Evolutionary conservation across 2,329 filamentous ascomycete genomes (phyloP).

Genomic region (Juglanconis oblonga): DNA sequence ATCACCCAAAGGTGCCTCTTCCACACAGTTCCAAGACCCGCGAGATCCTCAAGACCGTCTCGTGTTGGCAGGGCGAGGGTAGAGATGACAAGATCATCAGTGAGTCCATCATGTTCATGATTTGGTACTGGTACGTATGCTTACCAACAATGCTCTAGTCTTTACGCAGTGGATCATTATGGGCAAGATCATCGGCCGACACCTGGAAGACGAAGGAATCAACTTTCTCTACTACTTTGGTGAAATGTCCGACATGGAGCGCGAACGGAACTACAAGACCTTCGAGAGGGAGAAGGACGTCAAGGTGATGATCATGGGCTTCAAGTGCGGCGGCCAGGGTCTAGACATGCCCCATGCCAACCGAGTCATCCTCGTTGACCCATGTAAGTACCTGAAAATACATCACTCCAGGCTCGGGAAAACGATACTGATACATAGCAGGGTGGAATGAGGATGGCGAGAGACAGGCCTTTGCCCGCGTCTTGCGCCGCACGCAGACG

Average conservation of each 20-base stretch:
- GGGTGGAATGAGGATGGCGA: conserved; percentile 60
- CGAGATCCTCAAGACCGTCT: conserved; percentile 28
- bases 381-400: conserved; percentile 30
- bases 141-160: conserved; percentile 24
- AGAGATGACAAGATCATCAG: conserved; percentile 39
- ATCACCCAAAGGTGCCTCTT: not conserved
- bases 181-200: conserved; percentile 32
- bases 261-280: conserved; percentile 7
- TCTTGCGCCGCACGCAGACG: conserved; percentile 63
- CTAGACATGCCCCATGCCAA: conserved; percentile 44
- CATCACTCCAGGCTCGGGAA: no score
- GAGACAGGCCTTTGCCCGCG: conserved; percentile 59
- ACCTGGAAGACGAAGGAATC: conserved; percentile 28
- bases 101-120: conserved; percentile 19
- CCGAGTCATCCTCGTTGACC: conserved; percentile 52
- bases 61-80: conserved; percentile 28
- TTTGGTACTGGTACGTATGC: no score
- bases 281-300: conserved; percentile 22
- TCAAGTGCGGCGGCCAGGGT: conserved; percentile 34
- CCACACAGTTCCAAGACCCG: conserved; percentile 31
- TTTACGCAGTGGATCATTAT: conserved; percentile 33
- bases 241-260: not conserved
- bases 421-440: no score
- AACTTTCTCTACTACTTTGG: conserved; percentile 39
- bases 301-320: not conserved